phyloP scores from a whole-genome alignment of 2,329 filamentous ascomycete species.

The Aspergillus clavatus region DNA sequence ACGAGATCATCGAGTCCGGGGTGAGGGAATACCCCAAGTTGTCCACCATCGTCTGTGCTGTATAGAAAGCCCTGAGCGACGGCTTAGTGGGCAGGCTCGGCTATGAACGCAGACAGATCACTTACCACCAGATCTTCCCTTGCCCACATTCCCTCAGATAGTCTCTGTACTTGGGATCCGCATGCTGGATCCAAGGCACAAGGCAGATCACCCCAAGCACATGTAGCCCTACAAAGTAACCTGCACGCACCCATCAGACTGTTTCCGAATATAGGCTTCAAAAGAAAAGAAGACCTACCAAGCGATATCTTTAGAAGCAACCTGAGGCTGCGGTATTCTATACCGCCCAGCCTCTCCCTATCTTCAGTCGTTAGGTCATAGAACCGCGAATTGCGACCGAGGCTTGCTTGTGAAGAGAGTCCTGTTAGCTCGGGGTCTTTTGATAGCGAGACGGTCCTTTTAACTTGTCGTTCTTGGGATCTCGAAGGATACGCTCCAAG shows the following conservation, averaged over 20 bases:
- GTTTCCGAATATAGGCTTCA: too few relatives aligned
- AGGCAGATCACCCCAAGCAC: constrained; percentile 47
- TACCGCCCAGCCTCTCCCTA: constrained; percentile 46
- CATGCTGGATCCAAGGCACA: constrained; percentile 45
- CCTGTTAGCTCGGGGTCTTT: constrained; percentile 32
- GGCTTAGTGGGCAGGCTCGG: too few relatives aligned
- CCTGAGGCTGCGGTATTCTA: constrained; percentile 50
- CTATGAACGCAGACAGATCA: constrained; percentile 7
- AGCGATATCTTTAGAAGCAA: constrained; percentile 46
- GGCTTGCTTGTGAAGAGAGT: constrained; percentile 41
- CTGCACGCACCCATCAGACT: constrained; percentile 20
- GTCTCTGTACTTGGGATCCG: constrained; percentile 39
- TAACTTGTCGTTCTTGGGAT: constrained; percentile 10
- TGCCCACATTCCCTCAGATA: constrained; percentile 39
- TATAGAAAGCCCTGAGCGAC: constrained; percentile 46
- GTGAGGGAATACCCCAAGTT: constrained; percentile 55
- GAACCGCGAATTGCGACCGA: constrained; percentile 47
- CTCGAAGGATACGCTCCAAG: constrained; percentile 9
- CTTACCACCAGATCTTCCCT: constrained; percentile 48
- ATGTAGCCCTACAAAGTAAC: constrained; percentile 45
- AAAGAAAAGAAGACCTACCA: constrained; percentile 24
- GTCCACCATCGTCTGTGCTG: constrained; percentile 48
- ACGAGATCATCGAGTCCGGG: constrained; percentile 51
- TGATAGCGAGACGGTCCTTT: constrained; percentile 14
- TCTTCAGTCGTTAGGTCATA: constrained; percentile 40